phyloP scores from a whole-genome alignment of 2,329 filamentous ascomycete genomes.

The Botryosphaeria dothidea region DNA sequence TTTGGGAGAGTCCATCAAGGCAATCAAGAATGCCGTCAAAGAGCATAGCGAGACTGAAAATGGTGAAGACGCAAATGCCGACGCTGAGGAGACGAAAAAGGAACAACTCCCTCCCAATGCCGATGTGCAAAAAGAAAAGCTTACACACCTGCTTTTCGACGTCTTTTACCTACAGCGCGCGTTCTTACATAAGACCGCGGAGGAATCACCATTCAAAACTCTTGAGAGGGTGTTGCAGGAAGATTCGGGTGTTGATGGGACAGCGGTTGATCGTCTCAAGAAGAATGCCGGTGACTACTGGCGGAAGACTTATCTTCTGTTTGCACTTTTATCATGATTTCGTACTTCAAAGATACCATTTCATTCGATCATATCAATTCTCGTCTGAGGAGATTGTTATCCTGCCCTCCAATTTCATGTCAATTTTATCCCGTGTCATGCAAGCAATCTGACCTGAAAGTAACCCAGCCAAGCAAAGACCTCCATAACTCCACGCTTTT shows the following conservation, averaged over 20 bases:
- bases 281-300: constrained; percentile 75
- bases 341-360: neutral
- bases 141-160: constrained; percentile 47
- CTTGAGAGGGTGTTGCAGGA: constrained; percentile 46
- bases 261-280: constrained; percentile 54
- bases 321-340: constrained; percentile 63
- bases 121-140: constrained; percentile 27
- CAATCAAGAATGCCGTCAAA: constrained; percentile 15
- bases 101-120: neutral
- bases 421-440: too few relatives aligned
- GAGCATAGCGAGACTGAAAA: neutral
- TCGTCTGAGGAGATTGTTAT: neutral
- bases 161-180: constrained; percentile 43
- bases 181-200: constrained; percentile 16
- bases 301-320: constrained; percentile 78
- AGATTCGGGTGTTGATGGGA: constrained; percentile 50
- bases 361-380: too few relatives aligned
- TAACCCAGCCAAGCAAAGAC: too few relatives aligned
- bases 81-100: neutral
- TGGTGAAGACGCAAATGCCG: constrained; percentile 14
- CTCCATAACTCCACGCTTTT: too few relatives aligned
- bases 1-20: constrained; percentile 38
- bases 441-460: too few relatives aligned
- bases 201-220: constrained; percentile 14
- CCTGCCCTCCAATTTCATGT: too few relatives aligned